Base-by-base conservation (phyloP, 179 eudicot genomes). In the Actinidia chinensis region DNA sequence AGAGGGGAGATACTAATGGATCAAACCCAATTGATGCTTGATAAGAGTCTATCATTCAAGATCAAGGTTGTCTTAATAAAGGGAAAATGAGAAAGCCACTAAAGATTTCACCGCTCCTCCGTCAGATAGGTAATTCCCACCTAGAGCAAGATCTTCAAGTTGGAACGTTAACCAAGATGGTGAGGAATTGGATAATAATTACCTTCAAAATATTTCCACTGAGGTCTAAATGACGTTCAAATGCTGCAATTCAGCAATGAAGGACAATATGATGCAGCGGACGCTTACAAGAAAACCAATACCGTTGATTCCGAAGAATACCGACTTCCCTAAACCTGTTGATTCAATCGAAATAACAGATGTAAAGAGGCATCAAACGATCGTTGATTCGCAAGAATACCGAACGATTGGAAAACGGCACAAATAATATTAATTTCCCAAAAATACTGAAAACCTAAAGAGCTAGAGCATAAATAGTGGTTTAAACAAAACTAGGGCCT, bases 181-280 rank as follows among this genome's bases (percentile, higher is more conserved):
- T n/a, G n/a, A 75, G 84, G 82, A 75, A 81, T 72, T 12, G 14
- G 61, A 6, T 71, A n/a, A n/a, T n/a, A n/a, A n/a, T n/a, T n/a
- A n/a, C n/a, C n/a, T n/a, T n/a, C n/a, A 65, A 65, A 0, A 0
- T 8, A 15, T 36, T 65, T 17, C 13, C 0, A 65, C 70, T 17
- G 9, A 68, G 72, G 52, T 68, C 58, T 18, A 48, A 70, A 28
- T 70, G 48, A 36, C 18, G n/a, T n/a, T 47, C 18, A 68, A 20
- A 46, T 44, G 73, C 28, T 68, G 73, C 25, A 68, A 68, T 46
- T 68, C 73, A 70, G 11, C 73, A 70, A 70, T 22, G 56, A 70
- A 13, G 73, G 36, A 8, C 20, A 46, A n/a, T n/a, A n/a, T n/a
- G n/a, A n/a, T n/a, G n/a, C n/a, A n/a, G n/a, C n/a, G n/a, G n/a